phyloP scores from a whole-genome alignment of 1,139 yeast species.

The Scheffersomyces cryptocercus region DNA sequence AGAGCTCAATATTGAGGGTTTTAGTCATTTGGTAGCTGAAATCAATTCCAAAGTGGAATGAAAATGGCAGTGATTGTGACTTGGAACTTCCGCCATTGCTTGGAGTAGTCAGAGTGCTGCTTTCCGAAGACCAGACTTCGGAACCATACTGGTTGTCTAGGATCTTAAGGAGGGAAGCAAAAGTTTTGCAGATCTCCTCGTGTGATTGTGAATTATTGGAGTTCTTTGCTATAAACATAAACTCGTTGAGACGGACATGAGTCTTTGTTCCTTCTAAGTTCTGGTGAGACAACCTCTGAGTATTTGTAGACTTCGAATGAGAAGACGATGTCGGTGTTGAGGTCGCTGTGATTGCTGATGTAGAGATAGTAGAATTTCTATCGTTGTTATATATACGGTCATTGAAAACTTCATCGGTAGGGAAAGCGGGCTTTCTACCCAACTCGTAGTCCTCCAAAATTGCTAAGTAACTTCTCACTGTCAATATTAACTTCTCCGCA shows the following conservation, averaged over 20 bases:
- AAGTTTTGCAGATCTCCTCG: conserved; percentile 71
- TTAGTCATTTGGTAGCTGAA: conserved; percentile 32
- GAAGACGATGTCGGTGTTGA: too few relatives aligned
- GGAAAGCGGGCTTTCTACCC: conserved; percentile 70
- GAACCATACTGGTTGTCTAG: conserved; percentile 67
- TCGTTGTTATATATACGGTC: conserved; percentile 14
- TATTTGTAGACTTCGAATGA: too few relatives aligned
- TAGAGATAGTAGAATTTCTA: neutral
- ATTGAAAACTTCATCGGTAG: conserved; percentile 57
- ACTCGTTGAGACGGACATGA: conserved; percentile 21
- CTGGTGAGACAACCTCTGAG: neutral
- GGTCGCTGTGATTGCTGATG: neutral
- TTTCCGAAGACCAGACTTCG: conserved; percentile 26
- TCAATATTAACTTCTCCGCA: conserved; percentile 71
- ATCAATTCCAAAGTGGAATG: conserved; percentile 59
- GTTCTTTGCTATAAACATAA: conserved; percentile 40
- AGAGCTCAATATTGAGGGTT: conserved; percentile 55
- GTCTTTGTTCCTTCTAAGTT: neutral
- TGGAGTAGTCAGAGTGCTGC: conserved; percentile 4
- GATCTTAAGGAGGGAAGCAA: conserved; percentile 57
- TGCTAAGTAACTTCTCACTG: conserved; percentile 69
- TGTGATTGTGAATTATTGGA: conserved; percentile 57
- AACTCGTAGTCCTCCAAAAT: conserved; percentile 62
- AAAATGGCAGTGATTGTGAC: conserved; percentile 30
- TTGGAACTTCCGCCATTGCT: conserved; percentile 10